A percentile compares a stretch with the other conserved stretches of the same genome.
Conservation (phyloP, 345 rosid genomes). For the Iberis pinnata region DNA sequence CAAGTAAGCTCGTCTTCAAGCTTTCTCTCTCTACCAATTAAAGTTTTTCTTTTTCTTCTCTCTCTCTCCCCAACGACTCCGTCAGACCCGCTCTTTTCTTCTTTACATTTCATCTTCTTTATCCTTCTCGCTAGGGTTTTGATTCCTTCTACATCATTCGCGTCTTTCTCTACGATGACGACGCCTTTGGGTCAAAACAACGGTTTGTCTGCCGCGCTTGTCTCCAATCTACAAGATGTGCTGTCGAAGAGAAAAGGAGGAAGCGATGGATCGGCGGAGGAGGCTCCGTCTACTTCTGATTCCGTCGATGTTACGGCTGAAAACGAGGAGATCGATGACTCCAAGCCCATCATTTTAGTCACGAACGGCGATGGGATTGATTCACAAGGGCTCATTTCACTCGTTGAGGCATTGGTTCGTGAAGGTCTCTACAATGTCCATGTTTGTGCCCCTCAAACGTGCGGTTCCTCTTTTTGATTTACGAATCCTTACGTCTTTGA, state of each 20-base stretch:
- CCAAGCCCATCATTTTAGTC: conserved; percentile 74
- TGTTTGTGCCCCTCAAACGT: conserved; percentile 95
- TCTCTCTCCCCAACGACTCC: conserved; percentile 13
- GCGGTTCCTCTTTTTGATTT: conserved; percentile 22
- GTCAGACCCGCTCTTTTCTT: too few species aligned
- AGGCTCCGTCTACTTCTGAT: conserved; percentile 44
- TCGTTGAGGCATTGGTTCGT: conserved; percentile 79
- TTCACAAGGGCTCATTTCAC: conserved; percentile 79
- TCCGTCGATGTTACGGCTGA: conserved; percentile 34
- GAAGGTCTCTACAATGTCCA: conserved; percentile 70
- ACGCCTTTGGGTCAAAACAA: conserved; percentile 37
- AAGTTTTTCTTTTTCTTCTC: conserved; percentile 13
- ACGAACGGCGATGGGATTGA: conserved; percentile 90
- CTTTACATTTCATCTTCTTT: conserved; percentile 21
- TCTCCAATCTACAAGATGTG: conserved; percentile 79
- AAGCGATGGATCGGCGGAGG: conserved; percentile 35
- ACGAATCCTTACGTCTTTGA: too few species aligned
- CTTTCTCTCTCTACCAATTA: conserved; percentile 30
- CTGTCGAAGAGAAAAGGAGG: conserved; percentile 49
- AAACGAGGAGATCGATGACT: conserved; percentile 32
- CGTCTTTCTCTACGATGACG: conserved; percentile 19
- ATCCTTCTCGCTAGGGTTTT: background rate
- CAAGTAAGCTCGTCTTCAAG: conserved; percentile 25
- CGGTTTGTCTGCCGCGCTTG: conserved; percentile 65
- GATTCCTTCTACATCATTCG: too few species aligned